These are phyloP conservation scores for Mortierella hygrophila DNA, from an alignment of 192 early-diverging fungal genomes.

Conservation along the genomic window DNA sequence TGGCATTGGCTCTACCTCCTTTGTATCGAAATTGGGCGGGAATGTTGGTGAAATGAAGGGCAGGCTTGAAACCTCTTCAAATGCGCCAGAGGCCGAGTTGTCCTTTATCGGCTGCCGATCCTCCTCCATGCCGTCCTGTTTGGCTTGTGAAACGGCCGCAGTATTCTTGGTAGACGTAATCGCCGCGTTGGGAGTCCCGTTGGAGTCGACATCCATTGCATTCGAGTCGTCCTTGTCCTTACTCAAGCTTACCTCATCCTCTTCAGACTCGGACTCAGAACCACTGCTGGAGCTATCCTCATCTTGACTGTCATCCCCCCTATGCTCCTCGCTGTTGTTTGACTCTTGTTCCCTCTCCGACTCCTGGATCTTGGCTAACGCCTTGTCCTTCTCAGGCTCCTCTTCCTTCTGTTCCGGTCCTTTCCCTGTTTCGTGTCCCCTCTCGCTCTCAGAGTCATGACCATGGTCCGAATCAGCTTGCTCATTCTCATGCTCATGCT, in stretches of 20 bases:
- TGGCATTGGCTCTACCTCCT: neutral
- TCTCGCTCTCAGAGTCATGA: neutral
- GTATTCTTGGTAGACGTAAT: neutral
- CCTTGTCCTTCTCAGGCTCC: neutral
- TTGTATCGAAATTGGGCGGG: neutral
- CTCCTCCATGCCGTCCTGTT: neutral
- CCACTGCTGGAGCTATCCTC: neutral
- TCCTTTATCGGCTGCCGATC: neutral
- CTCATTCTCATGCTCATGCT: neutral
- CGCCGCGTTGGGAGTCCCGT: neutral
- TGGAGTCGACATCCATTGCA: neutral
- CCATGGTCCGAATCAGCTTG: neutral
- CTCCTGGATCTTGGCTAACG: neutral
- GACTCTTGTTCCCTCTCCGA: neutral
- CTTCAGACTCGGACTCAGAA: neutral
- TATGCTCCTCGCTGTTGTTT: neutral
- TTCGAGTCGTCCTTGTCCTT: neutral
- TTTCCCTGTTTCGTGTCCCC: neutral
- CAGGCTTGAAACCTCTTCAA: neutral
- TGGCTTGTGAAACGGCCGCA: neutral
- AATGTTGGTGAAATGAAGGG: conserved; percentile 10
- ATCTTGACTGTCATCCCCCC: neutral
- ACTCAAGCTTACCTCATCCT: neutral
- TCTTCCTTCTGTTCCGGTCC: neutral
- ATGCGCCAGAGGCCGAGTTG: neutral